These are phyloP conservation scores for Phytophthora vignae DNA, from an alignment of 352 stramenopile species.

Conservation along the genomic window DNA sequence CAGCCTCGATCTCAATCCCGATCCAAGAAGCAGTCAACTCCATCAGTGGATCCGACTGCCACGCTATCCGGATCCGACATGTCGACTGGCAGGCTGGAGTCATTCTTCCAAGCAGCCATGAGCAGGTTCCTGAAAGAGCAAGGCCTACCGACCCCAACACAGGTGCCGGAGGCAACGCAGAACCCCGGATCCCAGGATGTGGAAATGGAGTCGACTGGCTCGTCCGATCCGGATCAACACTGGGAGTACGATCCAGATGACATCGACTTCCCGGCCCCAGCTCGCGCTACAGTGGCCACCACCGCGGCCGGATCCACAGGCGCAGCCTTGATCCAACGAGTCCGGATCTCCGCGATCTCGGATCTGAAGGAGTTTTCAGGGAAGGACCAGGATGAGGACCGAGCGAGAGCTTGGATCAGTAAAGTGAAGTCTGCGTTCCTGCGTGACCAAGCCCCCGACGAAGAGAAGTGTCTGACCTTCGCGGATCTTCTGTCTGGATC, in stretches of 20 bases:
- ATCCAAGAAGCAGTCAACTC: too few relatives aligned
- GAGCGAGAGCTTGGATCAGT: neutral
- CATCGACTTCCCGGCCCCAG: neutral
- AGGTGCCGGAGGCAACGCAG: neutral
- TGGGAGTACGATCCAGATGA: neutral
- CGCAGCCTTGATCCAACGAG: neutral
- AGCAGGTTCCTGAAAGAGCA: neutral
- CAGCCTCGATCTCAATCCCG: too few relatives aligned
- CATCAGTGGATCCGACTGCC: neutral
- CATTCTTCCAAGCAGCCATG: neutral
- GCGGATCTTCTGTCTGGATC: constrained; percentile 2
- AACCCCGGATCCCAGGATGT: too few relatives aligned
- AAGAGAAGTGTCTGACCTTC: constrained; percentile 6
- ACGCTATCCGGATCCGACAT: neutral
- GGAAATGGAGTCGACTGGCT: too few relatives aligned
- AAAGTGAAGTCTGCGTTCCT: constrained; percentile 8
- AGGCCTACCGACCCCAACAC: too few relatives aligned
- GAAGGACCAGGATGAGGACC: neutral
- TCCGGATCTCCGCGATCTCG: constrained; percentile 8
- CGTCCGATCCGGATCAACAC: too few relatives aligned
- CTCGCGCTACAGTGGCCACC: neutral
- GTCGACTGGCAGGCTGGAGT: neutral
- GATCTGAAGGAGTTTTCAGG: constrained; percentile 14
- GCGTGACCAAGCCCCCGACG: neutral
- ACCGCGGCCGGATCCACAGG: neutral